Evolutionary conservation across 2,329 filamentous ascomycete genomes (phyloP), one percentile per base, ranked within the genome.

Genomic region (Sporothrix globosa): DNA sequence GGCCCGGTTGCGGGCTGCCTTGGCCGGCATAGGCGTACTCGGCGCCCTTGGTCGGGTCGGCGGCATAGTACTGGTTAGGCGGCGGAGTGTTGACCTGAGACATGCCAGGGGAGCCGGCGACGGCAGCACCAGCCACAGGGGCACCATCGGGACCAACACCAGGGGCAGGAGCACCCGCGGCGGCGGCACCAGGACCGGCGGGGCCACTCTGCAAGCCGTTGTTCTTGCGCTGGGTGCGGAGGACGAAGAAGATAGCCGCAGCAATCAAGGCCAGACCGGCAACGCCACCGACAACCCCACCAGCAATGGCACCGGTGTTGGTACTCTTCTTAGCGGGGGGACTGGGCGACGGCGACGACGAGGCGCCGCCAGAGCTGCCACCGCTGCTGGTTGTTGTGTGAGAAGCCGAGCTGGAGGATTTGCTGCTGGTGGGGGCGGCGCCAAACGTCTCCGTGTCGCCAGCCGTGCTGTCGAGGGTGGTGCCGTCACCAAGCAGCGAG

Each of bases 231-330:
- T 58, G 27, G 63, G 30, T 34, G 30, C 76, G 78, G 61, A 77
- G 69, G 24, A 80, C 50, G 58, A 77, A 74, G 70, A 77, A 75
- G 68, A 76, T 72, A 56, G 69, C 75, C 24, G 77, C 56, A n/a
- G 14, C 71, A 17, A 73, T 44, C 7, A 73, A 21, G 24, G 73
- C 78, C 21, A 80, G 54, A 13, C 72, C 78, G 27, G 69, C 78
- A 0, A 79, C 73, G 30, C 78, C 78, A 70, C 78, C 79, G 4
- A 80, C 77, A 11, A 76, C 76, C 50, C 78, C 78, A 54, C 79
- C 79, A 1, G 76, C 76, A 54, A 80, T 80, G 66, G 79, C 72
- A 41, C 77, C 78, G 7, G 75, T 68, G 63, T 72, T 74, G 27
- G 27, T 30, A 60, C 67, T 70, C 21, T 68, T 69, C 41, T 60